Evolutionary conservation across 345 rosid species (phyloP).

Genomic region (Gossypium ekmanianum): DNA sequence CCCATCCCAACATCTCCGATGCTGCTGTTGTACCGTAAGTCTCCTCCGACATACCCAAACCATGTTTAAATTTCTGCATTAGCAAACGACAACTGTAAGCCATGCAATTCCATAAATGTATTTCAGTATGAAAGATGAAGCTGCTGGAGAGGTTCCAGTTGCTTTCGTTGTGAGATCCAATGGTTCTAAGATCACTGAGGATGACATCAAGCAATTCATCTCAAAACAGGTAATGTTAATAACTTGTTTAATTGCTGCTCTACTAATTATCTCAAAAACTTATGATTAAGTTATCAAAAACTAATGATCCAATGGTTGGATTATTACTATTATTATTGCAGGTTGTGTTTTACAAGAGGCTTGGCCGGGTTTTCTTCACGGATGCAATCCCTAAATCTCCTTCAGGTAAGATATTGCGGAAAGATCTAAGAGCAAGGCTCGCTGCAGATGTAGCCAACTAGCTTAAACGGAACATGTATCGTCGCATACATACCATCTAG

Average conservation of each 20-base stretch:
- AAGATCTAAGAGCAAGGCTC: constrained; percentile 58
- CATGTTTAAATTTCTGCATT: background rate
- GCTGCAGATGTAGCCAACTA: constrained; percentile 32
- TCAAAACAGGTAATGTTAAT: constrained; percentile 59
- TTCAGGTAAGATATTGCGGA: constrained; percentile 82
- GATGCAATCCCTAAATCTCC: constrained; percentile 78
- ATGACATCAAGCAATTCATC: constrained; percentile 65
- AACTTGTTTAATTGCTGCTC: background rate
- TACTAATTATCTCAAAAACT: background rate
- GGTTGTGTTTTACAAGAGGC: constrained; percentile 88
- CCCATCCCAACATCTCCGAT: constrained; percentile 48
- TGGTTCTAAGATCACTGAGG: constrained; percentile 62
- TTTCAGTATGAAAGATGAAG: constrained; percentile 77
- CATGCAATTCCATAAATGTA: background rate
- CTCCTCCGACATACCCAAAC: background rate
- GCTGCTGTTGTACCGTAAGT: constrained; percentile 70
- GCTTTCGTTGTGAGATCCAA: constrained; percentile 64
- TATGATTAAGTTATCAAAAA: background rate
- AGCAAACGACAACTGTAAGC: background rate
- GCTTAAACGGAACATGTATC: background rate
- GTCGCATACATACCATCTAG: background rate
- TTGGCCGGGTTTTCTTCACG: constrained; percentile 55
- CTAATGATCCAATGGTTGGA: background rate
- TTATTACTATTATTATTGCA: constrained; percentile 13
- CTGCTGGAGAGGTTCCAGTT: constrained; percentile 76